A percentile compares a stretch with the other conserved stretches of the same genome.
These are phyloP conservation scores for Aspergillus sp. DNA, from an alignment of 2,329 filamentous ascomycete genomes.

Conservation along the genomic window DNA sequence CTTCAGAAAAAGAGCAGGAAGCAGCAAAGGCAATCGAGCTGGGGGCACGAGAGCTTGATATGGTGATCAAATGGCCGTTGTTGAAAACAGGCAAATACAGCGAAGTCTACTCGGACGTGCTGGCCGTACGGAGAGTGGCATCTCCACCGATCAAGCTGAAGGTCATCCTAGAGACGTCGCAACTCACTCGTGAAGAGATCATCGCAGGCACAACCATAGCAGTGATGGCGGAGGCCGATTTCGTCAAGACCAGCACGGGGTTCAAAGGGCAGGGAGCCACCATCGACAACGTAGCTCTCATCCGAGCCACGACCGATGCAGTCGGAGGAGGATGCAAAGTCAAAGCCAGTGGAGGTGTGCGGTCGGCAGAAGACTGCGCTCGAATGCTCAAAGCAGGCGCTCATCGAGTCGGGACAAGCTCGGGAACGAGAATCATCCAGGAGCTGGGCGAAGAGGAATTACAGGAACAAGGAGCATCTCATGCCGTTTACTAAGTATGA, in stretches of 20 bases:
- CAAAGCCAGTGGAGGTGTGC: constrained; percentile 56
- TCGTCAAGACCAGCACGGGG: constrained; percentile 58
- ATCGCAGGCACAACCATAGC: constrained; percentile 51
- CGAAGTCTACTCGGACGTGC: constrained; percentile 50
- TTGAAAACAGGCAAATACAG: constrained; percentile 43
- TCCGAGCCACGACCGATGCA: constrained; percentile 46
- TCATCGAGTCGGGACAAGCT: constrained; percentile 52
- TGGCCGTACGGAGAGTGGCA: constrained; percentile 46
- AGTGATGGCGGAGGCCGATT: constrained; percentile 51
- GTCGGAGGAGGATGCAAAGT: constrained; percentile 45
- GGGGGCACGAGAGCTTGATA: constrained; percentile 54
- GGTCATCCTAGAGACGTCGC: constrained; percentile 56
- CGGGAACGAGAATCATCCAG: constrained; percentile 52
- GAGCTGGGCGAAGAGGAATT: constrained; percentile 24
- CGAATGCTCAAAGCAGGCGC: constrained; percentile 55
- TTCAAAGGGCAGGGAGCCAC: constrained; percentile 53
- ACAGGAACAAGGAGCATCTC: constrained; percentile 14
- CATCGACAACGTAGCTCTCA: constrained; percentile 49
- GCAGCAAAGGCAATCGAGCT: constrained; percentile 44
- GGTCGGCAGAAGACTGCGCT: constrained; percentile 46
- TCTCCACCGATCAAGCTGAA: constrained; percentile 44
- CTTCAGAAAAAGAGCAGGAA: constrained; percentile 49
- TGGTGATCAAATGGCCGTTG: constrained; percentile 53
- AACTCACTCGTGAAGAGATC: constrained; percentile 45
- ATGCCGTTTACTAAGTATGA: constrained; percentile 5